Evolutionary conservation across 768 basidiomycete genomes (phyloP).

Genomic region (Paxillus rubicundulus): DNA sequence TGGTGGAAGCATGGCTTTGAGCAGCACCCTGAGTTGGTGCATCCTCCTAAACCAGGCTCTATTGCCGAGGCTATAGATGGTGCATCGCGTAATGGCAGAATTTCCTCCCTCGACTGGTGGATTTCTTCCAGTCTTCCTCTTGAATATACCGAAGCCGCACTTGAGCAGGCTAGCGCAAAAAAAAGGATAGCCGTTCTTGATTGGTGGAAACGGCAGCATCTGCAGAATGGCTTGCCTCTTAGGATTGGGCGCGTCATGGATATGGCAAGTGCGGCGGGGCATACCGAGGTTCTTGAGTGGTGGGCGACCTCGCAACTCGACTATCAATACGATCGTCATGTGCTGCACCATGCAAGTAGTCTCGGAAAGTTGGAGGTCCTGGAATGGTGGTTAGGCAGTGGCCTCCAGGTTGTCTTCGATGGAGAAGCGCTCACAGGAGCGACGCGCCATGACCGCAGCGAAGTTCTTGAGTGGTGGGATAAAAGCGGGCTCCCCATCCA

Average conservation of each 20-base stretch:
- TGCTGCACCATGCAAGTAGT: conserved; percentile 75
- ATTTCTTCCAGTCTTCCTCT: conserved; percentile 57
- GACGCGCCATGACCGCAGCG: conserved; percentile 76
- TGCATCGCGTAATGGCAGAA: conserved; percentile 75
- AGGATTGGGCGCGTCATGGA: conserved; percentile 87
- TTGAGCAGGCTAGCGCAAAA: conserved; percentile 76
- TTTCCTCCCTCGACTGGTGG: conserved; percentile 83
- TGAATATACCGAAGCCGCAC: conserved; percentile 76
- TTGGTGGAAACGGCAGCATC: conserved; percentile 75
- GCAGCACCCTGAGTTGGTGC: conserved; percentile 57
- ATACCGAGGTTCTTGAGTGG: conserved; percentile 78
- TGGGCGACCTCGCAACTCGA: conserved; percentile 79
- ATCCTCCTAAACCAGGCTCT: conserved; percentile 50
- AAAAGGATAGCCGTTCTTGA: conserved; percentile 74
- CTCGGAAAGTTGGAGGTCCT: conserved; percentile 77
- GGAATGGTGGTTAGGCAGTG: conserved; percentile 81
- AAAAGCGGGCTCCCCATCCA: conserved; percentile 74
- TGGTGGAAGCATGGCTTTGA: conserved; percentile 78
- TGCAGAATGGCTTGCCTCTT: conserved; percentile 50
- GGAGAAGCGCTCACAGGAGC: conserved; percentile 77
- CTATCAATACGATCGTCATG: conserved; percentile 73
- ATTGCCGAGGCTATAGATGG: conserved; percentile 73
- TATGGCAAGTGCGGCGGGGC: conserved; percentile 75
- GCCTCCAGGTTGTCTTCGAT: conserved; percentile 75
- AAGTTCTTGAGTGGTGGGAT: conserved; percentile 89